Evolutionary conservation across 1,284 basidiomycete genomes (phyloP), one percentile per base, ranked within the genome.

Genomic region (Leccinum subrobustum): DNA sequence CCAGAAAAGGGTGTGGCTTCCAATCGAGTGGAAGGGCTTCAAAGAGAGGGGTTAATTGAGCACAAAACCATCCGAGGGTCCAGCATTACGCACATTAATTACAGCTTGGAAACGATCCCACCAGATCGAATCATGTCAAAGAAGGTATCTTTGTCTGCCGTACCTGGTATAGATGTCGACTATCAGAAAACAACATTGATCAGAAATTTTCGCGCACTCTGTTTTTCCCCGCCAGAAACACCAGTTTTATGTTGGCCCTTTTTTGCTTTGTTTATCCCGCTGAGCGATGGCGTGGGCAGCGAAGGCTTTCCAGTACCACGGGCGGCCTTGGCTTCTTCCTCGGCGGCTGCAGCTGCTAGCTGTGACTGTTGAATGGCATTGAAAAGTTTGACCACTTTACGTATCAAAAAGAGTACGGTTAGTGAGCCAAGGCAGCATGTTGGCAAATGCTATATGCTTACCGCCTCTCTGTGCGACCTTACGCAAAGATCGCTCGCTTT

Each of bases 381-480:
- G 77, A 93, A 93, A 12, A 93, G 77, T 68, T 89, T 87, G 11
- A 93, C 90, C 51, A 93, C 91, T 93, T 59, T 6, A 62, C 20
- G 6, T 31, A 52, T 54, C 25, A 57, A 54, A 52, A 39, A 37
- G 50, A 5, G 14, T 7, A 14, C 5, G 25, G 7, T 37, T 37
- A 27, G 44, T 65, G 39, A 58, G 51, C 47, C 50, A 37, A 31
- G 51, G 35, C 8, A 35, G 18, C 2, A 12, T 14, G 29, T 23
- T 37, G 31, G 29, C 8, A 44, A 53, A 16, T 23, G 25, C 18
- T 23, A 48, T 16, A 37, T 37, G 70, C 83, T 56, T 72, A 91
- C 91, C 91, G 74, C 91, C 91, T 73, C 91, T 81, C 68, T 93
- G 91, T 11, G 91, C 91, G 58, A 93, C 86, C 72, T 93, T 93